phyloP scores from a whole-genome alignment of 1,284 basidiomycete genomes.

The Pterulicium gracile region DNA sequence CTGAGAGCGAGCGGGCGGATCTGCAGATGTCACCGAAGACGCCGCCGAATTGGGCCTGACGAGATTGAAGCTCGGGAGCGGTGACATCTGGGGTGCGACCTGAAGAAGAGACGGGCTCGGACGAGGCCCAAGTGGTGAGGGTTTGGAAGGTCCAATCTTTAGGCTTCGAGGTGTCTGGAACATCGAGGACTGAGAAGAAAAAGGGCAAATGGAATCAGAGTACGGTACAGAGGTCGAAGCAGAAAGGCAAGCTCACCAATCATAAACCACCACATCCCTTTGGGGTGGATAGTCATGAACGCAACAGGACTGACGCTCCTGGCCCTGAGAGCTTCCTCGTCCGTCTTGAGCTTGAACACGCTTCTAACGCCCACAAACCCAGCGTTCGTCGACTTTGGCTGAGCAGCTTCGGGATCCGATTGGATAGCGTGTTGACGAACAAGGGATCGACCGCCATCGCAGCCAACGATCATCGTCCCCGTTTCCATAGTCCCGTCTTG shows the following conservation, averaged over 20 bases:
- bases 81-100: not conserved
- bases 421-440: not conserved
- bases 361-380: not conserved
- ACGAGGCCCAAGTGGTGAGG: not conserved
- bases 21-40: not conserved
- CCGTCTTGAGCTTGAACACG: not conserved
- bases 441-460: not conserved
- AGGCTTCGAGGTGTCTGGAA: not conserved
- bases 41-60: not conserved
- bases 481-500: not conserved
- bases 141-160: slow-evolving; percentile 1
- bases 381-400: not conserved
- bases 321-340: not conserved
- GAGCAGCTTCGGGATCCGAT: not conserved
- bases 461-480: not conserved
- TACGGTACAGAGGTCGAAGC: not conserved
- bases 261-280: not conserved
- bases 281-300: not conserved
- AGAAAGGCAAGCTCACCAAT: not conserved
- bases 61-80: not conserved
- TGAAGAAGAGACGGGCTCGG: not conserved
- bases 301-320: not conserved
- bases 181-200: slow-evolving; percentile 2
- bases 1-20: not conserved
- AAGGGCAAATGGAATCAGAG: not conserved